Evolutionary conservation across 176 grass and related monocot genomes (phyloP).

Genomic region (Tillandsia fasciculata): DNA sequence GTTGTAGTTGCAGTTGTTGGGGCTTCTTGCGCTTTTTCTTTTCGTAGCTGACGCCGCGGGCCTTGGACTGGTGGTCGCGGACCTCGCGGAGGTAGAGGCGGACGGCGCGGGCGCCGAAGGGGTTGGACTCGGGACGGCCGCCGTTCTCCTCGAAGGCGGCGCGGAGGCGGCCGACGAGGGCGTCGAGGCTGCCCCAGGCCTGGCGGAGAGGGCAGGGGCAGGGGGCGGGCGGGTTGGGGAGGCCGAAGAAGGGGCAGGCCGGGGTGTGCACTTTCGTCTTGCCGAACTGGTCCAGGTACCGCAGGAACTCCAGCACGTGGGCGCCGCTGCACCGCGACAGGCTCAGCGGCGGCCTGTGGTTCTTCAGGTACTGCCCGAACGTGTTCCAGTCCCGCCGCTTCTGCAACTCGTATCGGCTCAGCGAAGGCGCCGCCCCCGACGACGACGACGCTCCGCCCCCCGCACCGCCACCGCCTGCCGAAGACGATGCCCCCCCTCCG

Average conservation of each 20-base stretch:
- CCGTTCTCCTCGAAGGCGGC: slow-evolving; percentile 30
- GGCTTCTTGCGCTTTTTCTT: slow-evolving; percentile 27
- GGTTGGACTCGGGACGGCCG: slow-evolving; percentile 20
- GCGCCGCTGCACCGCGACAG: slow-evolving; percentile 24
- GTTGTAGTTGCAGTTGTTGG: too few species aligned
- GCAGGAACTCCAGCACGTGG: slow-evolving; percentile 26
- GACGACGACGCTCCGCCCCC: slow-evolving; percentile 8
- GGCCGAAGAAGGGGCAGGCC: slow-evolving; percentile 29
- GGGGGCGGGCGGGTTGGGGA: slow-evolving; percentile 19
- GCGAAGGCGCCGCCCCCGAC: slow-evolving; percentile 12
- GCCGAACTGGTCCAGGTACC: slow-evolving; percentile 35
- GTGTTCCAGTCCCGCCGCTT: slow-evolving; percentile 35
- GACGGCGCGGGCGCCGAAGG: slow-evolving; percentile 25
- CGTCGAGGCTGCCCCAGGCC: slow-evolving; percentile 31
- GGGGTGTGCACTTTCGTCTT: slow-evolving; percentile 29
- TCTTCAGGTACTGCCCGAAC: slow-evolving; percentile 29
- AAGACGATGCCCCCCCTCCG: not conserved
- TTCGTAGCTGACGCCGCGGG: slow-evolving; percentile 24
- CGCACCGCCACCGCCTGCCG: slow-evolving; percentile 19
- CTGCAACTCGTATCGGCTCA: slow-evolving; percentile 28
- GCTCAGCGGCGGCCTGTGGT: slow-evolving; percentile 21
- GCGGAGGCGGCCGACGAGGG: slow-evolving; percentile 27
- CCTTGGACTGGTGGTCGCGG: slow-evolving; percentile 26
- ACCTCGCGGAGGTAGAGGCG: slow-evolving; percentile 27
- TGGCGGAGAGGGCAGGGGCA: slow-evolving; percentile 26